Evolutionary conservation across 1,284 basidiomycete species (phyloP).

Genomic region (Schizophyllum amplum): DNA sequence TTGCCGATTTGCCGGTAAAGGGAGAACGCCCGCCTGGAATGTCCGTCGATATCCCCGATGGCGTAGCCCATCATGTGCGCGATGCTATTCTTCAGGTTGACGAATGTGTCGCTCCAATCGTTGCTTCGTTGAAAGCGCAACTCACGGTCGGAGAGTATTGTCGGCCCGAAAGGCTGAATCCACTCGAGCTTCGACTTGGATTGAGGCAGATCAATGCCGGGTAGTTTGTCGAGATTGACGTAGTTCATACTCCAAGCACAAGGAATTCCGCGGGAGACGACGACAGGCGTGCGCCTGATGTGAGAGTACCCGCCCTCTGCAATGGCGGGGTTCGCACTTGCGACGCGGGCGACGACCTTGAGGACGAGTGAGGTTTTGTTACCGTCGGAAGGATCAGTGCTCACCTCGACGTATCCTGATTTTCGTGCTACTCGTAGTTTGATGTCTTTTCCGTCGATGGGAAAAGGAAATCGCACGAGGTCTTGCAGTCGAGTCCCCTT

Average conservation of each 20-base stretch:
- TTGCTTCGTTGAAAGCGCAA: constrained; percentile 16
- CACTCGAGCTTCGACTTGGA: background rate
- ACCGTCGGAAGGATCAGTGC: background rate
- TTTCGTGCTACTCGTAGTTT: constrained; percentile 23
- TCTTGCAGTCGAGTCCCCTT: constrained; percentile 14
- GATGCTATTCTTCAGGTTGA: constrained; percentile 22
- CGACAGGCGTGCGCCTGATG: constrained; percentile 19
- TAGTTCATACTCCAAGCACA: constrained; percentile 22
- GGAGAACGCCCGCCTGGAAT: constrained; percentile 12
- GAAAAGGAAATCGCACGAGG: constrained; percentile 24
- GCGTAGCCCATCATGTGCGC: constrained; percentile 17
- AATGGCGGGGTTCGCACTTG: constrained; percentile 4
- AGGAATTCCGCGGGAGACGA: constrained; percentile 5
- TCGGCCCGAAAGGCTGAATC: background rate
- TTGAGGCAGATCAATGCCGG: background rate
- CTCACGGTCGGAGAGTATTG: constrained; percentile 23
- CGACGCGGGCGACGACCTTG: background rate
- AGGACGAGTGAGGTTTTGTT: background rate
- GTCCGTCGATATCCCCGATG: constrained; percentile 13
- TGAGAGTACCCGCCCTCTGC: constrained; percentile 19
- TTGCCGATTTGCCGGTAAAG: constrained; percentile 13
- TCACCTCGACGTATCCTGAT: constrained; percentile 24
- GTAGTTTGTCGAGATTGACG: background rate
- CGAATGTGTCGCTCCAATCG: constrained; percentile 15
- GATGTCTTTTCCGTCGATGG: constrained; percentile 20